Percentiles rank a stretch among this genome's conserved stretches.
These are phyloP conservation scores for Dysphania ambrosioides DNA, from an alignment of 148 eudicot genomes.

Conservation along the genomic window DNA sequence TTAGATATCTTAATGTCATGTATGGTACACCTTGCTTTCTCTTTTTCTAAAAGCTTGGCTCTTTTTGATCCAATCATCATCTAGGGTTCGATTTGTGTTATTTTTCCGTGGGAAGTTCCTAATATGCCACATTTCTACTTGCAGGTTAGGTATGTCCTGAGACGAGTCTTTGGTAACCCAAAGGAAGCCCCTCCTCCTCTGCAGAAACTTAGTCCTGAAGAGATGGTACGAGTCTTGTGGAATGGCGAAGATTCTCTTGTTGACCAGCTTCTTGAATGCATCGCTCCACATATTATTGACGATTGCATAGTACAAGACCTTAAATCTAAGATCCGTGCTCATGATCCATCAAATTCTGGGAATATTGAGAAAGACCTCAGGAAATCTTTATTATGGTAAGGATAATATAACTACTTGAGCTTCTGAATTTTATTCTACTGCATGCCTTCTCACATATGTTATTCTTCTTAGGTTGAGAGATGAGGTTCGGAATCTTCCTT, in stretches of 20 bases:
- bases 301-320: slow-evolving; percentile 52
- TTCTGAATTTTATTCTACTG: background rate
- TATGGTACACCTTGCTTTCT: no score
- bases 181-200: slow-evolving; percentile 95
- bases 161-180: slow-evolving; percentile 90
- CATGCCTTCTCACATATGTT: background rate
- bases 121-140: slow-evolving; percentile 7
- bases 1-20: no score
- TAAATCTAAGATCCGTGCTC: slow-evolving; percentile 62
- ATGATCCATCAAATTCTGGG: slow-evolving; percentile 68
- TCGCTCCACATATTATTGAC: slow-evolving; percentile 64
- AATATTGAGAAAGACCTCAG: slow-evolving; percentile 61
- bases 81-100: background rate
- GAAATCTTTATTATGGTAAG: slow-evolving; percentile 83
- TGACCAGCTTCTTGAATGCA: slow-evolving; percentile 67
- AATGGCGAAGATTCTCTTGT: slow-evolving; percentile 83
- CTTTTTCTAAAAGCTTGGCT: no score
- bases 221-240: slow-evolving; percentile 68
- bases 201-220: slow-evolving; percentile 79
- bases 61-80: background rate
- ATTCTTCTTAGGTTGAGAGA: slow-evolving; percentile 79
- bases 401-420: background rate
- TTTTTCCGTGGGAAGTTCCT: background rate
- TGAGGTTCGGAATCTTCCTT: slow-evolving; percentile 86
- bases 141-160: slow-evolving; percentile 92